Evolutionary conservation across 108 stramenopile species (phyloP).

Genomic region (Mayamaea pseudoterrestris): DNA sequence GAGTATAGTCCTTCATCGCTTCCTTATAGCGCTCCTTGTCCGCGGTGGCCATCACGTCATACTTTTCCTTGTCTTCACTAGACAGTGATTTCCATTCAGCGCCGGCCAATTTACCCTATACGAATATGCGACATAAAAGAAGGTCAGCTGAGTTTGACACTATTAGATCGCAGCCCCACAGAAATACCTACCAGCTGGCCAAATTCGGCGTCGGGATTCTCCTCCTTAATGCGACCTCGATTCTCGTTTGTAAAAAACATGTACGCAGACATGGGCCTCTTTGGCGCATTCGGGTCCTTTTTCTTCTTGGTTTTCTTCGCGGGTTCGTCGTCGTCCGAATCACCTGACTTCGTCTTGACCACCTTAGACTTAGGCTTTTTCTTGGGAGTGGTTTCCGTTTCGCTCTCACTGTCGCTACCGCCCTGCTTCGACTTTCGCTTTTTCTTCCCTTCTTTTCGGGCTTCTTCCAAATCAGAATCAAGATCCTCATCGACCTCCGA

Average conservation of each 20-base stretch:
- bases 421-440: slow-evolving; percentile 16
- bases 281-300: slow-evolving; percentile 58
- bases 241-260: slow-evolving; percentile 44
- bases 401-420: slow-evolving; percentile 10
- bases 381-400: too few relatives aligned
- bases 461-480: slow-evolving; percentile 35
- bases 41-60: slow-evolving; percentile 41
- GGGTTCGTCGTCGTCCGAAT: slow-evolving; percentile 21
- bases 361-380: too few relatives aligned
- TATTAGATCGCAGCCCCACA: not conserved
- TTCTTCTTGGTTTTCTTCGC: slow-evolving; percentile 27
- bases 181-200: slow-evolving; percentile 19
- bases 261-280: slow-evolving; percentile 45
- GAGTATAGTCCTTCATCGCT: slow-evolving; percentile 33
- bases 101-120: slow-evolving; percentile 39
- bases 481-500: slow-evolving; percentile 40
- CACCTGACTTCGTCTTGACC: slow-evolving; percentile 19
- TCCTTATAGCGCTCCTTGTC: slow-evolving; percentile 56
- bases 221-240: slow-evolving; percentile 47
- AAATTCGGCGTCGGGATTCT: slow-evolving; percentile 54
- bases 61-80: slow-evolving; percentile 43
- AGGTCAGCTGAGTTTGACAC: too few relatives aligned
- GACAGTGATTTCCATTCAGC: slow-evolving; percentile 38
- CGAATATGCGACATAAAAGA: not conserved
- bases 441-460: slow-evolving; percentile 15